Base-by-base conservation (phyloP, 208 protist genomes). In the Trypanosoma brucei region DNA sequence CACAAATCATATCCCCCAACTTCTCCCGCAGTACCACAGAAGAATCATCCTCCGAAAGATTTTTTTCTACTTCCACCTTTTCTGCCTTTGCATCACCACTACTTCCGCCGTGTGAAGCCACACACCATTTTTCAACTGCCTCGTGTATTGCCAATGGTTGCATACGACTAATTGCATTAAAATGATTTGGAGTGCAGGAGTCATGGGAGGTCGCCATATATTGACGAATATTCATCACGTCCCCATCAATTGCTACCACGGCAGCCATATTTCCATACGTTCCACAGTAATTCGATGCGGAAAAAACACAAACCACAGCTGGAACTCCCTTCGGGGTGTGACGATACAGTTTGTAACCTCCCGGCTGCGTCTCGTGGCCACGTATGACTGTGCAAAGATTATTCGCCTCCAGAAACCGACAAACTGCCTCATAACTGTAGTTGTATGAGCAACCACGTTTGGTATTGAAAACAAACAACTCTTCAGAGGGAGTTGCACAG, bases 131-230 rank as follows among this genome's bases (percentile, higher is more conserved):
- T 46, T 46, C 42, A 46, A 46, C 8, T 11, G 42, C 11, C 42
- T 46, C 11, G 8, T 11, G 6, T 11, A 46, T 46, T 46, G 11
- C 85, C 94, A 0, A 98, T 96, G 70, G 98, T 98, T 2, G 97
- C 97, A 39, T 99, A 76, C 3, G 96, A 98, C 96, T 93, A 98
- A 8, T 87, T 90, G 65, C 99, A 98, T 54, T 97, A 97, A 74
- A 98, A 96, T 82, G 98, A 97, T 71, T 98, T 98, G 73, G 98
- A 98, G 49, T 97, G 97, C 37, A 99, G 81, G 81, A 97, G 99
- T 78, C 98, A 99, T 7, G 98, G 97, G 75, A 99, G 97, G 0
- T 84, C 91, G 52, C 79, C 87, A 58, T 76, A 75, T 98, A 98
- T 82, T 99, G 97, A 11, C 96, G 83, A 65, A 99, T 98, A 70